Evolutionary conservation across 2,329 filamentous ascomycete species (phyloP).

Genomic region (Cladosporium sp.): DNA sequence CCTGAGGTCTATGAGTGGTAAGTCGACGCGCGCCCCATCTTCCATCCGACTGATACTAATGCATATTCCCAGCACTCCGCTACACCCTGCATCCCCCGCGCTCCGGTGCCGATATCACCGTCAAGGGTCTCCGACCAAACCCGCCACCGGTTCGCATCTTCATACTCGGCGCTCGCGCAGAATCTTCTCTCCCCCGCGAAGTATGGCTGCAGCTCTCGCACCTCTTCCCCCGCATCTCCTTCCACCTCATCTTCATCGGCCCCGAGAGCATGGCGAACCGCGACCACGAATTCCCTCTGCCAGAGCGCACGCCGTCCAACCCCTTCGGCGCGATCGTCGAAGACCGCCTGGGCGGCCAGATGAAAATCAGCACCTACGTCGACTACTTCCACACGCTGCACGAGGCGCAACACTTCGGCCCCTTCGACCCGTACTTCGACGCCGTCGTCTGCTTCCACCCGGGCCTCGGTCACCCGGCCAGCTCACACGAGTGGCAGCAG

Average conservation of each 20-base stretch:
- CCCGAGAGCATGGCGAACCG: slow-evolving; percentile 94
- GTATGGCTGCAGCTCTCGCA: slow-evolving; percentile 93
- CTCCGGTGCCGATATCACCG: slow-evolving; percentile 64
- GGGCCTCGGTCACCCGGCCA: slow-evolving; percentile 87
- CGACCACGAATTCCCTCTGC: slow-evolving; percentile 85
- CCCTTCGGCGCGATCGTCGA: slow-evolving; percentile 93
- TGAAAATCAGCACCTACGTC: slow-evolving; percentile 97
- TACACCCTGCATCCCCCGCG: slow-evolving; percentile 89
- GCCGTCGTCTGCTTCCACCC: slow-evolving; percentile 97
- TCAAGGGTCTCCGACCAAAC: slow-evolving; percentile 74
- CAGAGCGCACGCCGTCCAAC: slow-evolving; percentile 74
- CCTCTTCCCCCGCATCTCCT: slow-evolving; percentile 83
- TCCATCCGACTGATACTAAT: neutral
- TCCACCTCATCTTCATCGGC: slow-evolving; percentile 91
- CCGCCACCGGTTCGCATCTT: slow-evolving; percentile 88
- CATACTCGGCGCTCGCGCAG: slow-evolving; percentile 89
- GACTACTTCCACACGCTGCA: slow-evolving; percentile 98
- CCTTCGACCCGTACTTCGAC: slow-evolving; percentile 97
- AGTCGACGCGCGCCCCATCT: slow-evolving; percentile 28
- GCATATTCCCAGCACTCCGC: slow-evolving; percentile 60
- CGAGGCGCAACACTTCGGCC: slow-evolving; percentile 80
- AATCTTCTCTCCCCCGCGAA: slow-evolving; percentile 88
- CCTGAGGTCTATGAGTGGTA: slow-evolving; percentile 87
- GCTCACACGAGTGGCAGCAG: slow-evolving; percentile 87
- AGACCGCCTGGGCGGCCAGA: slow-evolving; percentile 75